Percentiles rank a stretch among this genome's conserved stretches.
Conservation (phyloP, 352 stramenopile species). For the Stramenopiles sp. region DNA sequence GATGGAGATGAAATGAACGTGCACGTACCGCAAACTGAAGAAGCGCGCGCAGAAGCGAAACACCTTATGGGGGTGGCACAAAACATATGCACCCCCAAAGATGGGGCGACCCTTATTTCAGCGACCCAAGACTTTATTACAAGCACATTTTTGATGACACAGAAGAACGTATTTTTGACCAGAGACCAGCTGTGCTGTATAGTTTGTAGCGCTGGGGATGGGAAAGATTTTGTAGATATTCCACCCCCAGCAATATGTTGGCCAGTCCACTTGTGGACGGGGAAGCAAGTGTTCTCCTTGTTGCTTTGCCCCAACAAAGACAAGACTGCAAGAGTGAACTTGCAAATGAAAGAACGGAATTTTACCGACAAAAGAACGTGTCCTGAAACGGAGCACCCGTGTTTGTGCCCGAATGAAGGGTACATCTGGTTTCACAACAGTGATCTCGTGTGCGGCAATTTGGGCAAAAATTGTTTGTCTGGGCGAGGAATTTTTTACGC, state of each 20-base stretch:
- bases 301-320: constrained; percentile 68
- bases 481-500: constrained; percentile 93
- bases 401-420: constrained; percentile 94
- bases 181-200: constrained; percentile 72
- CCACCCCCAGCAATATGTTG: constrained; percentile 58
- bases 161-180: constrained; percentile 91
- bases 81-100: constrained; percentile 91
- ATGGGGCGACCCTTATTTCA: constrained; percentile 90
- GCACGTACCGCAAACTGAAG: constrained; percentile 93
- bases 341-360: constrained; percentile 83
- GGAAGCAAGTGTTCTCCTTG: constrained; percentile 83
- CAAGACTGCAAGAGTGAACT: constrained; percentile 43
- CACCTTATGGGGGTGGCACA: constrained; percentile 91
- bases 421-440: constrained; percentile 90
- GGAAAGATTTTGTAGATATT: constrained; percentile 74
- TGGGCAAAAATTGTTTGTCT: constrained; percentile 95
- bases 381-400: constrained; percentile 33
- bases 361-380: constrained; percentile 50
- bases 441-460: constrained; percentile 89
- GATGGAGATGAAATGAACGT: constrained; percentile 99
- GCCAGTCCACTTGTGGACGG: constrained; percentile 80
- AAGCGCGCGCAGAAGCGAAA: constrained; percentile 85
- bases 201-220: constrained; percentile 80
- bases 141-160: constrained; percentile 87
- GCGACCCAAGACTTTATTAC: constrained; percentile 99